Evolutionary conservation across 164 flowering plant species (phyloP).

Genomic region (Houttuynia cordata): DNA sequence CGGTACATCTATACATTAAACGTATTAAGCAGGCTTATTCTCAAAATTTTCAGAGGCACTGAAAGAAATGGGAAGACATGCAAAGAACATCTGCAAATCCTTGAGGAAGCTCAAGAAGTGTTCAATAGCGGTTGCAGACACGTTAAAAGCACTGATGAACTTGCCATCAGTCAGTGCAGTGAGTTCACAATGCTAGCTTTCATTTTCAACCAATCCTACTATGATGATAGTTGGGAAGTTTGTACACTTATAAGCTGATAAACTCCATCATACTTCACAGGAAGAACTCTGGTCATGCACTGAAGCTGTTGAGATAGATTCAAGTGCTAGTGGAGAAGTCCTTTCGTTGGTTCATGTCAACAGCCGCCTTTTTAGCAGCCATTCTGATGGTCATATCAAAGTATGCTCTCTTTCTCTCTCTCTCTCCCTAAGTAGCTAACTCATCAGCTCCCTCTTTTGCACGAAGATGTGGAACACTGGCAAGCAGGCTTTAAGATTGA

Average conservation of each 20-base stretch:
- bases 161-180: slow-evolving; percentile 56
- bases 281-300: slow-evolving; percentile 52
- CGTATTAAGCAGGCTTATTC: background rate
- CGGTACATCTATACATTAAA: background rate
- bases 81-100: slow-evolving; percentile 47
- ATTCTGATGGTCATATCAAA: slow-evolving; percentile 73
- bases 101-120: slow-evolving; percentile 50
- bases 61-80: slow-evolving; percentile 44
- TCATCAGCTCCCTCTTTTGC: background rate
- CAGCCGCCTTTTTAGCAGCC: slow-evolving; percentile 47
- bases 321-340: slow-evolving; percentile 43
- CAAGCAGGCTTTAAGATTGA: slow-evolving; percentile 33
- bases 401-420: slow-evolving; percentile 15
- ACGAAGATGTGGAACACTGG: slow-evolving; percentile 54
- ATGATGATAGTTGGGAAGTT: background rate
- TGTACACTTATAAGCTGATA: too few relatives aligned
- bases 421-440: slow-evolving; percentile 3
- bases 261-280: slow-evolving; percentile 16
- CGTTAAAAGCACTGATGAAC: slow-evolving; percentile 49
- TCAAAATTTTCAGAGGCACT: slow-evolving; percentile 33
- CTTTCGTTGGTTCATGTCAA: slow-evolving; percentile 39
- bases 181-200: slow-evolving; percentile 20
- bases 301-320: slow-evolving; percentile 39
- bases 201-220: background rate
- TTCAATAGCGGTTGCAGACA: slow-evolving; percentile 33